Percentiles rank a stretch among this genome's conserved stretches.
phyloP scores from a whole-genome alignment of 345 rosid genomes.

The Orychophragmus violaceus region DNA sequence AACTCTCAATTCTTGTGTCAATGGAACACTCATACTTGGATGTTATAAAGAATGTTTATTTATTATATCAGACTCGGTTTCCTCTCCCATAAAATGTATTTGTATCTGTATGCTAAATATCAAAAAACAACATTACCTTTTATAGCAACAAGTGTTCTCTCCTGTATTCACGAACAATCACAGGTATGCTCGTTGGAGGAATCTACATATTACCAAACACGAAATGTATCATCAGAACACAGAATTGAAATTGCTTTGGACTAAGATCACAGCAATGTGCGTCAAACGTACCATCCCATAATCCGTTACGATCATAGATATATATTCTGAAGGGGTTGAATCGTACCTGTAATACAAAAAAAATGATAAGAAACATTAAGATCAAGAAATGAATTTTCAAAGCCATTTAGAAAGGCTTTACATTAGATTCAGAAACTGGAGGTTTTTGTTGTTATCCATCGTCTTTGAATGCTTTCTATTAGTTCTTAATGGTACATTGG shows the following conservation, averaged over 20 bases:
- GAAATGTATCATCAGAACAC: not conserved
- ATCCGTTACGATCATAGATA: conserved; percentile 72
- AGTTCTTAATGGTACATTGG: conserved; percentile 40
- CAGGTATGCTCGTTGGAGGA: conserved; percentile 81
- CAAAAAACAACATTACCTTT: conserved; percentile 13
- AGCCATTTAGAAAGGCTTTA: conserved; percentile 19
- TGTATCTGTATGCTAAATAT: conserved; percentile 9
- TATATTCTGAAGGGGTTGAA: conserved; percentile 70
- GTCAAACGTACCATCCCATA: conserved; percentile 62
- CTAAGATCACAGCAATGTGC: not conserved
- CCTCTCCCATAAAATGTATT: not conserved
- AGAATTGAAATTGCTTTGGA: not conserved
- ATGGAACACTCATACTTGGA: not conserved
- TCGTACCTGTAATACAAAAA: conserved; percentile 47
- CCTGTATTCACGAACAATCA: conserved; percentile 59
- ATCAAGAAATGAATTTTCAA: not conserved
- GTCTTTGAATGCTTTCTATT: conserved; percentile 37
- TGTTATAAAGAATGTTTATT: not conserved
- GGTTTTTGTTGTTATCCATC: conserved; percentile 38
- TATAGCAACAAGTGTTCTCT: conserved; percentile 56
- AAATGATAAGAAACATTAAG: not conserved
- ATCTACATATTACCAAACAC: conserved; percentile 34
- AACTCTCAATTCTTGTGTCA: not conserved
- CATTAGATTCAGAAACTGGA: conserved; percentile 63
- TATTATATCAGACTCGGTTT: not conserved